These are phyloP conservation scores for Trichosporon asahii DNA, from an alignment of 1,284 basidiomycete species.

Conservation along the genomic window DNA sequence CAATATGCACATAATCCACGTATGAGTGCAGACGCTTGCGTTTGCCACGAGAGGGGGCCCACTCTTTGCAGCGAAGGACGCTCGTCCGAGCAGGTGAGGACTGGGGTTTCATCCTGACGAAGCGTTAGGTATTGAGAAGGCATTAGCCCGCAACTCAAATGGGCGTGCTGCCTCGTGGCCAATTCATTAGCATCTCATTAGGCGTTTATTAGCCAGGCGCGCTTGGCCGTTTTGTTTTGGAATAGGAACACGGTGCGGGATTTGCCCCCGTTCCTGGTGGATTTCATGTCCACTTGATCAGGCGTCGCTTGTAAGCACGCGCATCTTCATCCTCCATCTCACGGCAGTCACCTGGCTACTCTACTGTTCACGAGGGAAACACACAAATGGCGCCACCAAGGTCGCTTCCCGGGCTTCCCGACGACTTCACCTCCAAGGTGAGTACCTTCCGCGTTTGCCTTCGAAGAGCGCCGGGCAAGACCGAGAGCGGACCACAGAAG, in stretches of 20 bases:
- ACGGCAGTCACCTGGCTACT: not conserved
- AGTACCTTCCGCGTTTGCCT: conserved; percentile 6
- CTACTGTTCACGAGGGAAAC: not conserved
- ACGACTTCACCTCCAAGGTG: conserved; percentile 42
- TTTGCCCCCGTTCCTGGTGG: conserved; percentile 10
- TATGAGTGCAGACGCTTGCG: not conserved
- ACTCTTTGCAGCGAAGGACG: not conserved
- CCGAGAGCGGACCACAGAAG: not conserved
- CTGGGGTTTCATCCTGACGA: not conserved
- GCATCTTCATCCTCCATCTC: not conserved
- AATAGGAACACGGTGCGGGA: not conserved
- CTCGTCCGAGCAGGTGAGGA: not conserved
- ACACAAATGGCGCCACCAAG: conserved; percentile 24
- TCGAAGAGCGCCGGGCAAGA: not conserved
- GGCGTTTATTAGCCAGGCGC: not conserved
- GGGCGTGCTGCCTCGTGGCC: not conserved
- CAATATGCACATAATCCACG: not conserved
- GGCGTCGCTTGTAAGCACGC: not conserved
- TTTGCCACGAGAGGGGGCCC: not conserved
- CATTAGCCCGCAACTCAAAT: not conserved
- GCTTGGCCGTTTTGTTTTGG: not conserved
- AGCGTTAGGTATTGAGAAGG: not conserved
- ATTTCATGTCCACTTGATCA: conserved; percentile 9
- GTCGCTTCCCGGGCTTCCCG: conserved; percentile 41
- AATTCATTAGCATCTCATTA: not conserved